Base-by-base conservation (phyloP, 257 asterid genomes). In the Avicennia marina region DNA sequence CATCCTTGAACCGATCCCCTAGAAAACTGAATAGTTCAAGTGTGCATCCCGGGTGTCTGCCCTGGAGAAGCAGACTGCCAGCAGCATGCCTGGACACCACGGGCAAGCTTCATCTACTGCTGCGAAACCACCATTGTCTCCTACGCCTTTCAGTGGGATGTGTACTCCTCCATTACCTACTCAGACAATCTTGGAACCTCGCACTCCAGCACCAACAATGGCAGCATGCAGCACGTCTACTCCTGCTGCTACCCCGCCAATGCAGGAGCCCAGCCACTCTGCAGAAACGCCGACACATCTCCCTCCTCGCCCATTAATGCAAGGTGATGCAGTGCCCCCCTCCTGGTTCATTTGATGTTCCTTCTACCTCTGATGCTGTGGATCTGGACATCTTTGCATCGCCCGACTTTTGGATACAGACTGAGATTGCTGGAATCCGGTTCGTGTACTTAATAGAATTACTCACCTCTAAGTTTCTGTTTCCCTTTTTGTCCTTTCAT, bases 361-460 rank as follows among this genome's bases (percentile, higher is more conserved):
- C 42, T 43, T 44, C 44, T 17, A 41, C 29, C 40, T 39, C 72
- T 0, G 54, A 50, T 18, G 5, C 19, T 43, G 20, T 58, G 22
- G 49, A 66, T 40, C 55, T 66, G 15, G 72, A 66, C 50, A 10
- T 58, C 34, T 51, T 48, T 40, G 11, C 21, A 32, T 34, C 58
- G 49, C 66, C 72, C 50, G 33, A 66, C 21, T 58, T 58, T 33
- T 39, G 1, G 57, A 51, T 17, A 29, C 29, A 15, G 64, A 64
- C 46, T 58, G 64, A 58, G 18, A 16, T 44, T 18, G 5, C n/a
- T 16, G 26, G 15, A 29, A 29, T 29, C 33, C 17, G 27, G 11
- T 18, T 29, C 42, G 0, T 43, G 9, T 41, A 6, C 24, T 16
- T 19, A 7, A 16, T 57, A 40, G 33, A 29, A 29, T 29, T 29